A percentile compares a stretch with the other conserved stretches of the same genome.
Conservation (phyloP, 805 yeast species). For the Wickerhamomyces alni region DNA sequence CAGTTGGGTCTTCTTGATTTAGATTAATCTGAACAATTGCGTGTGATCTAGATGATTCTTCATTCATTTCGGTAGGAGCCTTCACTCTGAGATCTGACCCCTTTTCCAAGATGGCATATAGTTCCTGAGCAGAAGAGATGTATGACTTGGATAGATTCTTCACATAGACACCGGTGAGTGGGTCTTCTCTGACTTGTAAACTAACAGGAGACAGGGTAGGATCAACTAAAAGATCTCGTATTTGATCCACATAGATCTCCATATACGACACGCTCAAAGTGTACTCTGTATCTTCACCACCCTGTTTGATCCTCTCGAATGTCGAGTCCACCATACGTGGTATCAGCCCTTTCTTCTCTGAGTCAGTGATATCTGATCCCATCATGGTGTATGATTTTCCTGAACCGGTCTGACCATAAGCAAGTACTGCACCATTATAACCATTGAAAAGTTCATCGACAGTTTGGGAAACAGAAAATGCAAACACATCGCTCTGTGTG, state of each 20-base stretch:
- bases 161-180: conserved; percentile 60
- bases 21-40: conserved; percentile 68
- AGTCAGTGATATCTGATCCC: conserved; percentile 39
- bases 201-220: conserved; percentile 24
- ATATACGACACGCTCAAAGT: conserved; percentile 59
- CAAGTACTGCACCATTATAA: conserved; percentile 68
- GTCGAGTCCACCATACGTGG: conserved; percentile 67
- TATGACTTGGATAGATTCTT: conserved; percentile 60
- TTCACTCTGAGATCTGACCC: conserved; percentile 55
- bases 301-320: conserved; percentile 45
- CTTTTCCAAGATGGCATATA: conserved; percentile 47
- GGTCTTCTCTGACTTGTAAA: conserved; percentile 56
- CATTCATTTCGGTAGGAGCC: conserved; percentile 63
- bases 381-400: conserved; percentile 77
- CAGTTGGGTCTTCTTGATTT: conserved; percentile 54
- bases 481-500: conserved; percentile 53
- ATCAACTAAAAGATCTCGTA: conserved; percentile 58
- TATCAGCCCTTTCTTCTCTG: conserved; percentile 45
- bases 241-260: conserved; percentile 78
- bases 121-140: conserved; percentile 53
- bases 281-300: conserved; percentile 49
- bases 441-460: conserved; percentile 71
- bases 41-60: conserved; percentile 73
- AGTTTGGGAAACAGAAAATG: conserved; percentile 51
- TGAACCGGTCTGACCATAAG: conserved; percentile 77